Percentiles rank a stretch among this genome's conserved stretches.
Evolutionary conservation across 768 basidiomycete genomes (phyloP).

Genomic region (Pholiota molesta): DNA sequence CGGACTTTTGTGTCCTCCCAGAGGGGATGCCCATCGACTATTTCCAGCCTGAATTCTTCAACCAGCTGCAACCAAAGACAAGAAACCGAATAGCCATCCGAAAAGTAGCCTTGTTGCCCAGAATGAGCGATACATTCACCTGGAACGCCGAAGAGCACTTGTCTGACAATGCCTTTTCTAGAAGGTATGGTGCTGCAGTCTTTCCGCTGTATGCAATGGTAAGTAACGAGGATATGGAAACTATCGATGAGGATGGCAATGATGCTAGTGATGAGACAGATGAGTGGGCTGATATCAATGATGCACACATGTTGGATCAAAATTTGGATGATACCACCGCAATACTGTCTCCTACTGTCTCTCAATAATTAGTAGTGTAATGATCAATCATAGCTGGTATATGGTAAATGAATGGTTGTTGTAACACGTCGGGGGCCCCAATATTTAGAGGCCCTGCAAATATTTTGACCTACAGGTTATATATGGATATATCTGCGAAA

Average conservation of each 20-base stretch:
- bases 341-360: too few species aligned
- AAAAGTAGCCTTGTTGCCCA: background rate
- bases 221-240: background rate
- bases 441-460: too few species aligned
- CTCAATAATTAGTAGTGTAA: too few species aligned
- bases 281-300: background rate
- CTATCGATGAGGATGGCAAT: background rate
- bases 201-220: background rate
- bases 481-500: too few species aligned
- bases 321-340: too few species aligned
- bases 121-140: background rate
- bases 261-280: background rate
- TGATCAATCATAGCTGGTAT: too few species aligned
- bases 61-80: conserved; percentile 8
- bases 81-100: background rate
- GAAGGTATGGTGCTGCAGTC: background rate
- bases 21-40: conserved; percentile 19
- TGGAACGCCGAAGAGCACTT: conserved; percentile 6
- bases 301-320: too few species aligned
- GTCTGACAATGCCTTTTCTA: background rate
- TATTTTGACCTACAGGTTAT: too few species aligned
- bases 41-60: conserved; percentile 19
- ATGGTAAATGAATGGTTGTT: too few species aligned
- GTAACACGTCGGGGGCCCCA: too few species aligned
- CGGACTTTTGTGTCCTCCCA: conserved; percentile 10